Base-by-base conservation (phyloP, 2,329 filamentous ascomycete species). In the Ophiocordyceps camponoti-leonardi region DNA sequence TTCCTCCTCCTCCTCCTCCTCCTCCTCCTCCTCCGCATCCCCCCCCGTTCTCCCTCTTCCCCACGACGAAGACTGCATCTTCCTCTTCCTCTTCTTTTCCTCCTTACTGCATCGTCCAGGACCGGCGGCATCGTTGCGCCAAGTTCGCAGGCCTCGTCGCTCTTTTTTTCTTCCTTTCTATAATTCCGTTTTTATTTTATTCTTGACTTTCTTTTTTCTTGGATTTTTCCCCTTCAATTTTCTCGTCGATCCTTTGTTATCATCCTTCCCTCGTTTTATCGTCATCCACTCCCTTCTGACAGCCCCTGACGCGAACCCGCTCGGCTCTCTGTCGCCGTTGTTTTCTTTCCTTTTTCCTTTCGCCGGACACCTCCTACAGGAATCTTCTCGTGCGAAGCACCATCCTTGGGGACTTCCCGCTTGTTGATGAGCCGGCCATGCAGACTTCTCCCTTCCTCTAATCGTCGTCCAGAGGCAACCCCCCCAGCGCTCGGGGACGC, bases 91-190 rank as follows among this genome's bases (percentile, higher is more conserved):
- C 52, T 51, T 44, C 19, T 56, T 56, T 49, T 54, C 52, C 50
- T 47, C 51, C 51, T 44, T 13, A 39, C 35, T n/a, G 16, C 35
- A 39, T 39, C 35, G 35, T 55, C 56, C 53, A 59, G 61, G 60
- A 67, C 60, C 61, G 63, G 57, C 54, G 49, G 53, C 53, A 50
- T 49, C 44, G 44, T 52, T 44, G 46, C 44, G 41, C 43, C 16
- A 46, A 47, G 50, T 49, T 57, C 62, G 69, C 71, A 62, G 73
- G 72, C 70, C 70, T 63, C 65, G 68, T 64, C 75, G 68, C 65
- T 76, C 72, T 56, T 74, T 75, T n/a, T 67, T 57, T 54, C 59
- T 54, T 39, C 43, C 42, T 47, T 40, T 42, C 44, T 48, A 31
- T 46, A 44, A n/a, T 39, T 16, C 16, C 16, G 19, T 19, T 18